Base-by-base conservation (phyloP, 805 yeast species). In the Candida tibetensis region DNA sequence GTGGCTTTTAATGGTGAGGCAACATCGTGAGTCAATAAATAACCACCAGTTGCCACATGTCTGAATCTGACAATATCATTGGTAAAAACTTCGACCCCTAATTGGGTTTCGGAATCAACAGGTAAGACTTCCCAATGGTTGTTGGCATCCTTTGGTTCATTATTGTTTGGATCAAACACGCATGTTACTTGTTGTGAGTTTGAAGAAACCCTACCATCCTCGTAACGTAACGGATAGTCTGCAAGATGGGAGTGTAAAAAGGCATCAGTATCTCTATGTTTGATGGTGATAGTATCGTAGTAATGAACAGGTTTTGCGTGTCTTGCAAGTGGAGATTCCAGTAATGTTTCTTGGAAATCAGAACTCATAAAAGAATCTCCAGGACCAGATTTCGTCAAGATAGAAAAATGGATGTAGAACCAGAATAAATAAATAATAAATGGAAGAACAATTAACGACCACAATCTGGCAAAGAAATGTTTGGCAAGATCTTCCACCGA, bases 311-410 rank as follows among this genome's bases (percentile, higher is more conserved):
- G 79, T 51, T 77, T 81, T 2, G 96, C 77, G 21, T 78, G 78
- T 50, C 65, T 74, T 10, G 91, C 85, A 52, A 85, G 59, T 17
- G 85, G 80, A 35, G 90, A 85, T 57, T 93, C 99, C 26, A 79
- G 82, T 36, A 93, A 72, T 23, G 96, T 82, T 55, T 88, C 96
- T 67, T 93, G 98, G 74, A 93, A 93, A 42, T 84, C 90, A 5
- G 93, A 74, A n/a, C 93, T 79, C 99, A 93, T 93, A 60, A 91
- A 89, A 2, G 74, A 72, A 58, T 93, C 97, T 45, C 99, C 99
- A 4, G 97, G 93, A 19, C 99, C 99, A 2, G 98, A 90, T 49
- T 77, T 82, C 50, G 66, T 74, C 53, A 93, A 75, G 17, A 93
- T 76, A 21, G 79, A 75, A 64, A 93, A 93, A 64, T 93, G 99